phyloP scores from a whole-genome alignment of 306 rosid species.

The Inga laurina region DNA sequence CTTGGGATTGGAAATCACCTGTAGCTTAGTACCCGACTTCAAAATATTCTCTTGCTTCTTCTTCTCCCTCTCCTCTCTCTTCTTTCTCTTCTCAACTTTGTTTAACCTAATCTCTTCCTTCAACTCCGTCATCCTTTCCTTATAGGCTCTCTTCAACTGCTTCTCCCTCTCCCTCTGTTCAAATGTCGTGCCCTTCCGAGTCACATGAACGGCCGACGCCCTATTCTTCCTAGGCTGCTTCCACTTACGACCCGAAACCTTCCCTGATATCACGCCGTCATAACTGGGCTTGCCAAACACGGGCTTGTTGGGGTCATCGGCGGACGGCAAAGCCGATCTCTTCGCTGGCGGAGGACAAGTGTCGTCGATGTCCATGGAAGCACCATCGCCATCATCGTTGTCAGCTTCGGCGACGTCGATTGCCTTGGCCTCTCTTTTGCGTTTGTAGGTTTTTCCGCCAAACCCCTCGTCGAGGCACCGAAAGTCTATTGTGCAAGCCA shows the following conservation, averaged over 20 bases:
- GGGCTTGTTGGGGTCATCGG: constrained; percentile 75
- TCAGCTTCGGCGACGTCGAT: background rate
- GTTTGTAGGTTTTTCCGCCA: constrained; percentile 92
- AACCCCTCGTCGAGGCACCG: constrained; percentile 89
- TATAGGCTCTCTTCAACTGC: constrained; percentile 73
- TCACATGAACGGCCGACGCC: constrained; percentile 64
- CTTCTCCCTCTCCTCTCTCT: constrained; percentile 86
- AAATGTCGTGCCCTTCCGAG: constrained; percentile 57
- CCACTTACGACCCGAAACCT: constrained; percentile 84
- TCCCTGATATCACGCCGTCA: constrained; percentile 89
- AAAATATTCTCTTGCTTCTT: constrained; percentile 86
- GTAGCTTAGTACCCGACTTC: constrained; percentile 77
- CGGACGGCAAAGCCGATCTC: constrained; percentile 70
- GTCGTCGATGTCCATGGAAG: constrained; percentile 70
- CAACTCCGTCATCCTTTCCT: constrained; percentile 70
- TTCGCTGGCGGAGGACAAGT: constrained; percentile 58
- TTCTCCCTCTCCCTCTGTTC: constrained; percentile 78
- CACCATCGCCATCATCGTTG: constrained; percentile 9
- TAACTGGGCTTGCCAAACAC: constrained; percentile 66
- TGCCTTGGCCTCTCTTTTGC: constrained; percentile 60
- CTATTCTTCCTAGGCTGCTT: constrained; percentile 70
- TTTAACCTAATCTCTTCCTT: constrained; percentile 76
- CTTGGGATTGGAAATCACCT: constrained; percentile 80
- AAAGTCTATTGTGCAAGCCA: constrained; percentile 91
- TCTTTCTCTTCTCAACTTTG: constrained; percentile 81